Percentiles rank a stretch among this genome's conserved stretches.
These are phyloP conservation scores for Trypanosoma theileri DNA, from an alignment of 208 protist species.

Conservation along the genomic window DNA sequence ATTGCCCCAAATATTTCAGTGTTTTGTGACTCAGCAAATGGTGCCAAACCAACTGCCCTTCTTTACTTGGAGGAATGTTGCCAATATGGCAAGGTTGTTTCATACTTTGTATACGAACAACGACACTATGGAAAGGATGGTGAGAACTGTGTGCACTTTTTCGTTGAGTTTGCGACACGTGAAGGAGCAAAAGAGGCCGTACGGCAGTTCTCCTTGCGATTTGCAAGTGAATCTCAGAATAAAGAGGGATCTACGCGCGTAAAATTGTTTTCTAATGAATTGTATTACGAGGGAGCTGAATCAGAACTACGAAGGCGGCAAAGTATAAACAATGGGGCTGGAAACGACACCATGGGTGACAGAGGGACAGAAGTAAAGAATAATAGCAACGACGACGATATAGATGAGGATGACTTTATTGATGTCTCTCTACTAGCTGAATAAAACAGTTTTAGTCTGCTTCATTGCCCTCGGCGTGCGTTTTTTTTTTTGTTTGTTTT, in stretches of 20 bases:
- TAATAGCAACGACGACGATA: slow-evolving; percentile 20
- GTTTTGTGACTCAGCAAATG: slow-evolving; percentile 29
- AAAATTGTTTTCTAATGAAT: slow-evolving; percentile 45
- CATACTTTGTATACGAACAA: slow-evolving; percentile 50
- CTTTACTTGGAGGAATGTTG: slow-evolving; percentile 67
- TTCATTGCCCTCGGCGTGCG: neutral
- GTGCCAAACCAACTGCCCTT: slow-evolving; percentile 41
- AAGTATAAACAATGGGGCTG: neutral
- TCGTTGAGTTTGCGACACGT: slow-evolving; percentile 57
- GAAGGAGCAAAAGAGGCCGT: slow-evolving; percentile 55
- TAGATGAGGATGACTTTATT: slow-evolving; percentile 39
- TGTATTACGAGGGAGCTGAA: slow-evolving; percentile 58
- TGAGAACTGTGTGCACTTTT: slow-evolving; percentile 31
- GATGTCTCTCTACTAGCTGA: slow-evolving; percentile 47
- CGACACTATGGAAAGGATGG: neutral
- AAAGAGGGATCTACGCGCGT: slow-evolving; percentile 14
- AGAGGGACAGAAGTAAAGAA: neutral
- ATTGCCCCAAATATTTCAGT: slow-evolving; percentile 23
- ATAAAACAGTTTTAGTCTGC: neutral
- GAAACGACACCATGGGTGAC: too few species aligned
- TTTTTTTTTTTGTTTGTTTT: slow-evolving; percentile 11
- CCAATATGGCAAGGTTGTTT: slow-evolving; percentile 76
- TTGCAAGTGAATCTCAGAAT: slow-evolving; percentile 2
- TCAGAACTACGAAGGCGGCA: slow-evolving; percentile 11
- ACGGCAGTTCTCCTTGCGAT: slow-evolving; percentile 38